Conservation (phyloP, 1,139 yeast genomes). For the Geotrichum europaeum region DNA sequence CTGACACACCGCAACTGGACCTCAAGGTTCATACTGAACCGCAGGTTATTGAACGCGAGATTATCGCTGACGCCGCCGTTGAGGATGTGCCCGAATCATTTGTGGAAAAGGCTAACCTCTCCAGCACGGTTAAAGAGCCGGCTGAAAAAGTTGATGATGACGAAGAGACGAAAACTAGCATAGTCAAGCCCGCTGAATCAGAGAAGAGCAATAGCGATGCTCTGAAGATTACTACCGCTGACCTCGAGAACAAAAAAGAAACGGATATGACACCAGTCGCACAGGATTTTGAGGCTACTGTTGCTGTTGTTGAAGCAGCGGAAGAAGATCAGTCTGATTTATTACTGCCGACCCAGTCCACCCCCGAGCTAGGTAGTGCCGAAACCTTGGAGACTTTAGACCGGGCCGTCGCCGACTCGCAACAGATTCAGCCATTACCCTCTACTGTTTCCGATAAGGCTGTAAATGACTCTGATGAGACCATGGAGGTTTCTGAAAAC, state of each 20-base stretch:
- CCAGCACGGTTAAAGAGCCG: not conserved
- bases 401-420: not conserved
- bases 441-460: not conserved
- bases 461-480: not conserved
- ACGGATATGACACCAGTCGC: not conserved
- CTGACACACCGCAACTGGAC: not conserved
- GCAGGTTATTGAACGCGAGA: not conserved
- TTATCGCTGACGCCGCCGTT: not conserved
- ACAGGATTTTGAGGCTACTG: not conserved
- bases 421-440: not conserved
- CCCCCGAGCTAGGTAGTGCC: not conserved
- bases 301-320: not conserved
- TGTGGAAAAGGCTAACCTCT: not conserved
- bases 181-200: not conserved
- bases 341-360: not conserved
- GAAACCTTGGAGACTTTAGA: not conserved
- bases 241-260: not conserved
- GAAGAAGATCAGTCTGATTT: not conserved
- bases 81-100: not conserved
- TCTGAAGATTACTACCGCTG: not conserved
- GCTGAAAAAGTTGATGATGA: not conserved
- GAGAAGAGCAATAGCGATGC: not conserved
- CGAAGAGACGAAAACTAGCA: not conserved
- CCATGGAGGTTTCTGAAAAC: not conserved
- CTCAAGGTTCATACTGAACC: not conserved